Conservation (phyloP, 352 stramenopile species). For the Salisapilia sapeloensis region DNA sequence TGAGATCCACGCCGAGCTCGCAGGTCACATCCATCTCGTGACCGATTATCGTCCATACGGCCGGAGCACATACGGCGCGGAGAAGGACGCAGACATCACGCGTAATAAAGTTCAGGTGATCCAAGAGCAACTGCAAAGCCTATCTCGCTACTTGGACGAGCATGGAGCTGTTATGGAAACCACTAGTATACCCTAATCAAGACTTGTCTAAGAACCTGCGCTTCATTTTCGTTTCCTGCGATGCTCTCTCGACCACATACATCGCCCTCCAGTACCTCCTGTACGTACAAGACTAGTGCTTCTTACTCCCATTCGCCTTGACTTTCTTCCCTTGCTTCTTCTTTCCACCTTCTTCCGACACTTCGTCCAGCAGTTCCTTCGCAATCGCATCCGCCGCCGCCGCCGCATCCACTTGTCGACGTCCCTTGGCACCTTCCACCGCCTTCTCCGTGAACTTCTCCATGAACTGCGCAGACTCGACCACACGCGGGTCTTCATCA, state of each 20-base stretch:
- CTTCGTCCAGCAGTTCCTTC: slow-evolving; percentile 49
- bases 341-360: slow-evolving; percentile 36
- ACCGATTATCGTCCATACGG: slow-evolving; percentile 73
- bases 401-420: slow-evolving; percentile 55
- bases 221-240: too few relatives aligned
- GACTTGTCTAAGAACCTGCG: too few relatives aligned
- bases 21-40: slow-evolving; percentile 69
- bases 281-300: too few relatives aligned
- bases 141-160: slow-evolving; percentile 67
- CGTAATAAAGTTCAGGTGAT: slow-evolving; percentile 69
- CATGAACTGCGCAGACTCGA: slow-evolving; percentile 75
- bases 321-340: slow-evolving; percentile 57
- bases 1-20: slow-evolving; percentile 70
- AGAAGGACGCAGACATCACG: slow-evolving; percentile 63
- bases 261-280: too few relatives aligned
- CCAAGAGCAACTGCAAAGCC: slow-evolving; percentile 49
- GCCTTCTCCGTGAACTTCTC: slow-evolving; percentile 75
- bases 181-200: too few relatives aligned
- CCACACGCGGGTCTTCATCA: slow-evolving; percentile 58
- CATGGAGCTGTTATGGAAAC: too few relatives aligned
- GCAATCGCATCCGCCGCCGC: slow-evolving; percentile 60
- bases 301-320: slow-evolving; percentile 35
- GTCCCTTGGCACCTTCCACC: slow-evolving; percentile 73
- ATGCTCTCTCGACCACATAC: too few relatives aligned
- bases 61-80: slow-evolving; percentile 67